A percentile compares a stretch with the other conserved stretches of the same genome.
Evolutionary conservation across 1,139 yeast species (phyloP).

Genomic region (Scheffersomyces insectosa): DNA sequence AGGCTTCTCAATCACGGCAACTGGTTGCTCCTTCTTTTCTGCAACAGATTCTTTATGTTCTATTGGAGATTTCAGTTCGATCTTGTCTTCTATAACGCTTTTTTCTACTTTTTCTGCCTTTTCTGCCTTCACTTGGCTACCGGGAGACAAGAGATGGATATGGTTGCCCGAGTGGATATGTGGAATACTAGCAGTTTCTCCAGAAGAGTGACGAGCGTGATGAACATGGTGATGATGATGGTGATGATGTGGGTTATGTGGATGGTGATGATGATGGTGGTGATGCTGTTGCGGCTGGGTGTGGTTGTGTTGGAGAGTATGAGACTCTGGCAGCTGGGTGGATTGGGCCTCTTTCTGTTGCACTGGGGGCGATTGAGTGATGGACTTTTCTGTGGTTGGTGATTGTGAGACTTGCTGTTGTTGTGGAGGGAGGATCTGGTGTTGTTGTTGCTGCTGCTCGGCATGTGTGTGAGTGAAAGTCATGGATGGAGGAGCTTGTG

Average conservation of each 20-base stretch:
- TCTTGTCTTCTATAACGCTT: slow-evolving; percentile 1
- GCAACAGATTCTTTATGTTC: too few relatives aligned
- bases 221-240: slow-evolving; percentile 8
- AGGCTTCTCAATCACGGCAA: not conserved
- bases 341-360: slow-evolving; percentile 6
- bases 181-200: slow-evolving; percentile 3
- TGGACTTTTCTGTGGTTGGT: slow-evolving; percentile 5
- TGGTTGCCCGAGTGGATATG: slow-evolving; percentile 7
- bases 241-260: slow-evolving; percentile 9
- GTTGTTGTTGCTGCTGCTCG: slow-evolving; percentile 5
- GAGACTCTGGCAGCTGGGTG: slow-evolving; percentile 5
- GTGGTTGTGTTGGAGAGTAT: slow-evolving; percentile 8
- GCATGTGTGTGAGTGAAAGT: slow-evolving; percentile 9
- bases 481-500: slow-evolving; percentile 1
- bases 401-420: slow-evolving; percentile 3
- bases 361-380: slow-evolving; percentile 1
- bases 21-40: slow-evolving; percentile 1
- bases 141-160: slow-evolving; percentile 2
- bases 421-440: slow-evolving; percentile 1
- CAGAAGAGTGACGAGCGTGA: slow-evolving; percentile 1
- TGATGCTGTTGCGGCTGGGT: not conserved
- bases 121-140: not conserved
- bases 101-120: slow-evolving; percentile 2
- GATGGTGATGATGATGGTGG: slow-evolving; percentile 7
- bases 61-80: too few relatives aligned